Conservation (phyloP, 2,329 filamentous ascomycete genomes). For the Ophiostoma tasmaniense region DNA sequence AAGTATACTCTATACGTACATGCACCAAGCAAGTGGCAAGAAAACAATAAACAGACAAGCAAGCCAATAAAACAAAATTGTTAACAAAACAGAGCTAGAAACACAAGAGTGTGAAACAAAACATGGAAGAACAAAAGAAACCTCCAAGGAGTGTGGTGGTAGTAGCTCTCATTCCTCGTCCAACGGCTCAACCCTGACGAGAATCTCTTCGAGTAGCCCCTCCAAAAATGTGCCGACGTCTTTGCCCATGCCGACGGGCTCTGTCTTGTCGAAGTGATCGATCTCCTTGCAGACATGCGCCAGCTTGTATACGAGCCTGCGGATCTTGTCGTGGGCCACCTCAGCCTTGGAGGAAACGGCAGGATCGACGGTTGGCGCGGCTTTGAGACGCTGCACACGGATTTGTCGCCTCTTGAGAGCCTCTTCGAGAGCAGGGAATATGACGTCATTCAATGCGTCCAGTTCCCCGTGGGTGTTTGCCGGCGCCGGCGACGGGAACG, state of each 20-base stretch:
- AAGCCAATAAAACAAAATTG: background rate
- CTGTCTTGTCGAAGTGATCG: slow-evolving; percentile 75
- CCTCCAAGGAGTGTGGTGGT: background rate
- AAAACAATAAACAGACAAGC: background rate
- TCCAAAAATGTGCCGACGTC: slow-evolving; percentile 85
- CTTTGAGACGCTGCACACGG: slow-evolving; percentile 45
- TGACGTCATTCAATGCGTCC: slow-evolving; percentile 81
- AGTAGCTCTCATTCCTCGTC: slow-evolving; percentile 45
- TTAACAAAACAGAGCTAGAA: background rate
- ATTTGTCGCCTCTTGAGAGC: slow-evolving; percentile 73
- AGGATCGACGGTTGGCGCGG: slow-evolving; percentile 15
- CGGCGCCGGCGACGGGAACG: slow-evolving; percentile 50
- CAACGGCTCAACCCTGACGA: slow-evolving; percentile 82
- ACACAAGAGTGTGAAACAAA: background rate
- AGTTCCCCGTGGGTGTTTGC: slow-evolving; percentile 58
- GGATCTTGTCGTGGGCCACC: slow-evolving; percentile 71
- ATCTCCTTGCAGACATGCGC: slow-evolving; percentile 81
- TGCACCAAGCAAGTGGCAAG: background rate
- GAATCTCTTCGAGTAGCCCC: slow-evolving; percentile 84
- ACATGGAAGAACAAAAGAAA: background rate
- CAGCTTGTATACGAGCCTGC: slow-evolving; percentile 72
- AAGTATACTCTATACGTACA: slow-evolving; percentile 9
- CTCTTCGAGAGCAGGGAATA: slow-evolving; percentile 86
- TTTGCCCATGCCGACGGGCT: slow-evolving; percentile 87
- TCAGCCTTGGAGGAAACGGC: slow-evolving; percentile 48